Percentiles rank a stretch among this genome's conserved stretches.
phyloP scores from a whole-genome alignment of 345 rosid species.

The Eucalyptus grandis region DNA sequence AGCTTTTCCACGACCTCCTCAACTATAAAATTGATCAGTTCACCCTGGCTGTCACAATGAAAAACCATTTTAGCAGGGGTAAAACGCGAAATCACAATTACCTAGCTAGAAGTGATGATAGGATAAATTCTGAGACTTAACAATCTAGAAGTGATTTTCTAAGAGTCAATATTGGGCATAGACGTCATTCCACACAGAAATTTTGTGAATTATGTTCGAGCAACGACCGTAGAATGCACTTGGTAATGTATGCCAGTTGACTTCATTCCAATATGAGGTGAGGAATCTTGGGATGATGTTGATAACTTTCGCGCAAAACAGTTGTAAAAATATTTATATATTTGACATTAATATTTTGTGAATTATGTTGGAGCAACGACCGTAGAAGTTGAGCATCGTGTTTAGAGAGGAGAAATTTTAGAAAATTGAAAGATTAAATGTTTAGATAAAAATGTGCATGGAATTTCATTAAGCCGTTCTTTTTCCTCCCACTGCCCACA shows the following conservation, averaged over 20 bases:
- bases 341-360: too few species aligned
- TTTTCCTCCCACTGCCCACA: not conserved
- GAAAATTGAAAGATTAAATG: too few species aligned
- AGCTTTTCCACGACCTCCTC: not conserved
- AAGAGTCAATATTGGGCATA: not conserved
- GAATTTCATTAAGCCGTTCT: not conserved
- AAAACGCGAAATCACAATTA: too few species aligned
- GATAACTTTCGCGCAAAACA: not conserved
- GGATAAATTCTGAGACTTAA: not conserved
- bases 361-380: too few species aligned
- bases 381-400: too few species aligned
- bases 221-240: too few species aligned
- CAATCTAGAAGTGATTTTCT: not conserved
- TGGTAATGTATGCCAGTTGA: too few species aligned
- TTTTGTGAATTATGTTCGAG: too few species aligned
- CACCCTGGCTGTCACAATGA: not conserved
- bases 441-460: not conserved
- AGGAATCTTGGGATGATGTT: too few species aligned
- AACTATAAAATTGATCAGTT: not conserved
- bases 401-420: too few species aligned
- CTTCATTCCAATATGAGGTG: too few species aligned
- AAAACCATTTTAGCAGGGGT: not conserved
- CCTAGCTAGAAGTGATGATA: not conserved
- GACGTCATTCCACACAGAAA: not conserved
- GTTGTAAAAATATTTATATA: not conserved